Conservation (phyloP, 768 basidiomycete species). For the Amanita rubescens region DNA sequence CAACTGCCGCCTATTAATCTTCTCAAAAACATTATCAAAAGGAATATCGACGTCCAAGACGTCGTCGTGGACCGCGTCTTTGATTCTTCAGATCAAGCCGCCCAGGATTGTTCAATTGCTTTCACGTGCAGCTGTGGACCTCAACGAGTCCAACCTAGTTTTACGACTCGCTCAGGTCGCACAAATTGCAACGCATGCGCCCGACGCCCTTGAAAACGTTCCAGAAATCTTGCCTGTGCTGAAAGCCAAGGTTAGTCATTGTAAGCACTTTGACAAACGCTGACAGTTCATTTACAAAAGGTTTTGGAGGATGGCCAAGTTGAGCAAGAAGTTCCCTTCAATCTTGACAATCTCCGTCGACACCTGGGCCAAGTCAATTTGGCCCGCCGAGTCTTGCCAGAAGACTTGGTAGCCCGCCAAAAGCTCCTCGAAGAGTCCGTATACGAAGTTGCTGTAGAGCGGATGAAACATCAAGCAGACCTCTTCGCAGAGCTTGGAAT, state of each 20-base stretch:
- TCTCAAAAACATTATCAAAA: slow-evolving; percentile 38
- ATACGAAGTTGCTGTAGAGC: slow-evolving; percentile 73
- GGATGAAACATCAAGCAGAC: slow-evolving; percentile 57
- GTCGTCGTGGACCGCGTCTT: slow-evolving; percentile 56
- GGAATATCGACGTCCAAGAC: slow-evolving; percentile 39
- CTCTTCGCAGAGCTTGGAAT: slow-evolving; percentile 53
- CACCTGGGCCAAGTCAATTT: slow-evolving; percentile 59
- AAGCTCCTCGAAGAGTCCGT: slow-evolving; percentile 79
- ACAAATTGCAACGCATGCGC: slow-evolving; percentile 27
- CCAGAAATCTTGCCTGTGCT: slow-evolving; percentile 60
- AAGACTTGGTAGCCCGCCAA: slow-evolving; percentile 69
- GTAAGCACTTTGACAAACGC: neutral
- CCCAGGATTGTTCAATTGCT: slow-evolving; percentile 46
- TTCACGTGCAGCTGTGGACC: slow-evolving; percentile 52
- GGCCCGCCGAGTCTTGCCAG: slow-evolving; percentile 54
- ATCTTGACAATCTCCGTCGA: slow-evolving; percentile 61
- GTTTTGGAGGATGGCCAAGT: neutral
- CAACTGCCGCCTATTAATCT: slow-evolving; percentile 24
- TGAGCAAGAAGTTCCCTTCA: slow-evolving; percentile 56
- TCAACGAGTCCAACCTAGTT: slow-evolving; percentile 43
- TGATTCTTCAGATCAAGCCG: slow-evolving; percentile 46
- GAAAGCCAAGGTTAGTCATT: slow-evolving; percentile 28
- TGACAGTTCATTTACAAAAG: neutral
- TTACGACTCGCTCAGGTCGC: slow-evolving; percentile 51
- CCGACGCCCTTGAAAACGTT: slow-evolving; percentile 41